Base-by-base conservation (phyloP, 1,284 basidiomycete species). In the Anthracocystis walkeri region DNA sequence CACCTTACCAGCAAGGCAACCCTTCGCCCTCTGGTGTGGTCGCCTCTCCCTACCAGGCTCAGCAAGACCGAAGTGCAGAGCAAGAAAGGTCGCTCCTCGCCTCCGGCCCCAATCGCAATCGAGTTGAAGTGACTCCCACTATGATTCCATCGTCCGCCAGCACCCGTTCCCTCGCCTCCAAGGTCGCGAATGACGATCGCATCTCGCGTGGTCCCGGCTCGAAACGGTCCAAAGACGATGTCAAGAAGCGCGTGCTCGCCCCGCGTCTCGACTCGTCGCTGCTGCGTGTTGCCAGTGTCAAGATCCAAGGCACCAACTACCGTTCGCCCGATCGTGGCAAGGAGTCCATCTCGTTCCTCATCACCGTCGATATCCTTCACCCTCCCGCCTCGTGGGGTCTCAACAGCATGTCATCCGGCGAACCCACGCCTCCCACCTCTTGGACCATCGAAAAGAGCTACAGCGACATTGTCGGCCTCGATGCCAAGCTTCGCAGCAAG, bases 371-470 rank as follows among this genome's bases (percentile, higher is more conserved):
- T 12, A 68, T 86, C 29, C 59, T 74, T 20, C 69, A 75, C 31
- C 68, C 78, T 35, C 64, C 77, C 55, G 29, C 80, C 62, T 55
- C 71, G 54, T 56, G 86, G 87, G 68, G 90, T 91, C 53, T 75
- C 31, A 67, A 58, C 67, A 73, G 70, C 71, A 64, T 67, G 59
- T 64, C 72, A 6, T 62, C 66, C 2, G 69, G 66, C 58, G 68
- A 71, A 51, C 91, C 90, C 23, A 89, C 90, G 7, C 87, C 88
- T 60, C 88, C 89, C 45, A 91, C 92, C 81, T n/a, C 85, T 5
- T 99, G 96, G 95, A 92, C 90, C 80, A 89, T 98, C 29, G 94
- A 97, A 87, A 99, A 99, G 87, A 88, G 93, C 85, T 96, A 95
- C 86, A 92, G 91, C 58, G 95, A 97, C 75, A 92, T 98, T 40